phyloP scores from a whole-genome alignment of 1,284 basidiomycete species.

The Leccinum pachyderme region DNA sequence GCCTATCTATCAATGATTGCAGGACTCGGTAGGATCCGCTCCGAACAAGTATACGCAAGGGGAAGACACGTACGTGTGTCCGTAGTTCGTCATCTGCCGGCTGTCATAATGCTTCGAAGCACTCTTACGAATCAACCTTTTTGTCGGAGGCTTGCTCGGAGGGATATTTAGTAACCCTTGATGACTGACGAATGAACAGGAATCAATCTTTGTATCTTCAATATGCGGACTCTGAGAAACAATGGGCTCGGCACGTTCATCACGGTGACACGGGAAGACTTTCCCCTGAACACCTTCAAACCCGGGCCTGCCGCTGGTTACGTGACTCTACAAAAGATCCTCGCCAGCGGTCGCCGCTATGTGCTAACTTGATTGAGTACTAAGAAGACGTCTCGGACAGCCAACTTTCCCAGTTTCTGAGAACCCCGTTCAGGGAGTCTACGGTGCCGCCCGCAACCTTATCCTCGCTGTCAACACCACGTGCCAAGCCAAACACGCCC shows the following conservation, averaged over 20 bases:
- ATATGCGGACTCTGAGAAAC: neutral
- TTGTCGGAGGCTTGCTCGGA: too few species aligned
- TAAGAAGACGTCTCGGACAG: constrained; percentile 16
- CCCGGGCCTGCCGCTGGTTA: neutral
- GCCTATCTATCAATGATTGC: neutral
- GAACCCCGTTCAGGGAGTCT: constrained; percentile 1
- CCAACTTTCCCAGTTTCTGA: constrained; percentile 32
- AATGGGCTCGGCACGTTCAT: neutral
- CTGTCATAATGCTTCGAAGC: neutral
- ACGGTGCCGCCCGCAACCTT: neutral
- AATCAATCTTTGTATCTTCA: neutral
- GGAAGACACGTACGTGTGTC: neutral
- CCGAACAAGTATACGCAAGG: neutral
- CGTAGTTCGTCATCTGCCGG: neutral
- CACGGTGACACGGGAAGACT: neutral
- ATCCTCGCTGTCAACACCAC: neutral
- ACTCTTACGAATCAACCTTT: too few species aligned
- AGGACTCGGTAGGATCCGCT: neutral
- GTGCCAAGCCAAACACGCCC: constrained; percentile 63
- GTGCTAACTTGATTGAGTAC: neutral
- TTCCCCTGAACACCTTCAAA: neutral
- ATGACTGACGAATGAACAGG: neutral
- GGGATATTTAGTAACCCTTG: neutral
- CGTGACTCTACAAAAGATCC: neutral
- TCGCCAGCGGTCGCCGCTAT: neutral